These are phyloP conservation scores for Euphorbia tirucalli DNA, from an alignment of 345 rosid genomes.

Conservation along the genomic window DNA sequence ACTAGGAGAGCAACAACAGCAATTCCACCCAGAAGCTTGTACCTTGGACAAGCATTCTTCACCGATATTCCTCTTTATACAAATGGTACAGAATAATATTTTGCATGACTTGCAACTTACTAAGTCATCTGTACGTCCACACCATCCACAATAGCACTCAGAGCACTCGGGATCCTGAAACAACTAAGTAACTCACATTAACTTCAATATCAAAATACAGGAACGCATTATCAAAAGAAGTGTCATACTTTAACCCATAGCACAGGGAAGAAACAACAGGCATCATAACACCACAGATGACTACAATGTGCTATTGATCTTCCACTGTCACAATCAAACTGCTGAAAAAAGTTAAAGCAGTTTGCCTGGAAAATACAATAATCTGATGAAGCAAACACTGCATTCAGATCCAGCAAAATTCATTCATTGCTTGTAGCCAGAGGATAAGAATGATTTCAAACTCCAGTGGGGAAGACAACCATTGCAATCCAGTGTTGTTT, in stretches of 20 bases:
- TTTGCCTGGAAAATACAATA: neutral
- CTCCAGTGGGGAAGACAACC: neutral
- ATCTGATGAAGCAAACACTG: neutral
- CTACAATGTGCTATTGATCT: neutral
- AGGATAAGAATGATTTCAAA: neutral
- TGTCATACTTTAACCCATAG: too few relatives aligned
- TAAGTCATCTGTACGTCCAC: constrained; percentile 66
- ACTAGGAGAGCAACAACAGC: constrained; percentile 82
- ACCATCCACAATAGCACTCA: constrained; percentile 88
- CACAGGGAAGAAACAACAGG: too few relatives aligned
- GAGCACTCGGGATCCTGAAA: constrained; percentile 63
- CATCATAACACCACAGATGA: too few relatives aligned
- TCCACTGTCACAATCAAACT: neutral
- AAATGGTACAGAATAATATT: constrained; percentile 60
- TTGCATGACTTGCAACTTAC: constrained; percentile 78
- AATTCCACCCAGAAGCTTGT: constrained; percentile 73
- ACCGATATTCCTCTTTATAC: constrained; percentile 77
- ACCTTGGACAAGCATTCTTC: constrained; percentile 62
- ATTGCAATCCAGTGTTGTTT: neutral
- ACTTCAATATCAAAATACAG: constrained; percentile 10
- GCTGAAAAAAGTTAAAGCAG: neutral
- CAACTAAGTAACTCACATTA: constrained; percentile 21
- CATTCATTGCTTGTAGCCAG: neutral
- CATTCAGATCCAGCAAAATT: neutral
- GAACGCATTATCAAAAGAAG: neutral